Base-by-base conservation (phyloP, 768 basidiomycete genomes). In the Zangia roseola region DNA sequence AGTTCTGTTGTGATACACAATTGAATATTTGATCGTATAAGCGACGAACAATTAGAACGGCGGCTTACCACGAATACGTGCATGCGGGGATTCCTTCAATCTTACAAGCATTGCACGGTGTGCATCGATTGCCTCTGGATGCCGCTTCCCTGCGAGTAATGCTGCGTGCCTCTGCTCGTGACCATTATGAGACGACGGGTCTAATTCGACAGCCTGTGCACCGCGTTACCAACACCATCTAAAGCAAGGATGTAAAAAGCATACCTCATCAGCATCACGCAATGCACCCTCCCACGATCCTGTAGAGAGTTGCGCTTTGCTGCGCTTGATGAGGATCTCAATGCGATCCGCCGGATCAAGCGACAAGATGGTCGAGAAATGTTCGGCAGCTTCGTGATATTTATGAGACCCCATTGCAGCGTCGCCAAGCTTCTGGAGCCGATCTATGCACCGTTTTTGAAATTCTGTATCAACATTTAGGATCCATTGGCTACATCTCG, bases 81-180 rank as follows among this genome's bases (percentile, higher is more conserved):
- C 6, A 20, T 54, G n/a, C 7, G 45, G 6, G 0, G 49, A 58
- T 1, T 19, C 2, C 4, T 47, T 42, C 2, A 57, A 7, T 7
- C 38, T 53, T 13, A 19, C 17, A 4, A 54, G 30, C 49, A 58
- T 43, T 5, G 8, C 19, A 0, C 38, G 3, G 20, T 48, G 51
- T 10, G 44, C 43, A 0, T 17, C 21, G 5, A 43, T 8, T 1
- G 47, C 56, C 21, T 58, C 30, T 0, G 1, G 16, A 38, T 58
- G 26, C 39, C 7, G 20, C 13, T 12, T 10, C 21, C 9, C 9
- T 4, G 19, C 36, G 21, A 10, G 17, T 20, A 37, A 8, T 9
- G 36, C 36, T 2, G 36, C 36, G 21, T 37, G 36, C 19, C 17
- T 37, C 7, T 6, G 5, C 9, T 37, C 36, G 17, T 37, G 21